Conservation (phyloP, 139 green algal genomes). For the Chlamydomonas incerta region DNA sequence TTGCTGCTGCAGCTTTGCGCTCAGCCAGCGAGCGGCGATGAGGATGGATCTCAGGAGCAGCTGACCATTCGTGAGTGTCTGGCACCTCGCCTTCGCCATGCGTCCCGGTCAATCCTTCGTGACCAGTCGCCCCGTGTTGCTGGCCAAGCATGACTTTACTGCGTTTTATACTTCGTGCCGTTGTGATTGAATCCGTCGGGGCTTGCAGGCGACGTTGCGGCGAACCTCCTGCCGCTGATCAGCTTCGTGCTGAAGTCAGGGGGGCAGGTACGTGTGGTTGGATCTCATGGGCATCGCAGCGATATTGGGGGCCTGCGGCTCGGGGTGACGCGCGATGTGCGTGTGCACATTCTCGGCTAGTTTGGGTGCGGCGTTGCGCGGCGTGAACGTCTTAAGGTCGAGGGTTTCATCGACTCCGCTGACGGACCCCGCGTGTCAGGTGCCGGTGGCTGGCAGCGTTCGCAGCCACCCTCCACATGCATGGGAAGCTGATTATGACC, state of each 20-base stretch:
- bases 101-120: not conserved
- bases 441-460: not conserved
- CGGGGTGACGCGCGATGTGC: not conserved
- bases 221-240: constrained; percentile 35
- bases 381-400: too few relatives aligned
- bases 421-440: not conserved
- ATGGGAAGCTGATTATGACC: too few relatives aligned
- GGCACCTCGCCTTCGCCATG: not conserved
- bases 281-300: too few relatives aligned
- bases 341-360: not conserved
- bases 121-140: not conserved
- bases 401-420: too few relatives aligned
- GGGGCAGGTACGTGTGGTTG: constrained; percentile 22
- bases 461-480: too few relatives aligned
- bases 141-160: not conserved
- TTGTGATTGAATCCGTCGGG: not conserved
- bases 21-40: not conserved
- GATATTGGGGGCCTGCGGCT: not conserved
- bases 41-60: too few relatives aligned
- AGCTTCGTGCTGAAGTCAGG: constrained; percentile 33
- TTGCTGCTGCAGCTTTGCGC: constrained; percentile 21
- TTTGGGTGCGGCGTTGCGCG: not conserved
- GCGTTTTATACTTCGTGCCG: not conserved
- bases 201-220: not conserved
- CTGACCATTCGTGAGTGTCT: not conserved